These are phyloP conservation scores for Saccharomyces mikatae DNA, from an alignment of 805 yeast genomes.

Conservation along the genomic window DNA sequence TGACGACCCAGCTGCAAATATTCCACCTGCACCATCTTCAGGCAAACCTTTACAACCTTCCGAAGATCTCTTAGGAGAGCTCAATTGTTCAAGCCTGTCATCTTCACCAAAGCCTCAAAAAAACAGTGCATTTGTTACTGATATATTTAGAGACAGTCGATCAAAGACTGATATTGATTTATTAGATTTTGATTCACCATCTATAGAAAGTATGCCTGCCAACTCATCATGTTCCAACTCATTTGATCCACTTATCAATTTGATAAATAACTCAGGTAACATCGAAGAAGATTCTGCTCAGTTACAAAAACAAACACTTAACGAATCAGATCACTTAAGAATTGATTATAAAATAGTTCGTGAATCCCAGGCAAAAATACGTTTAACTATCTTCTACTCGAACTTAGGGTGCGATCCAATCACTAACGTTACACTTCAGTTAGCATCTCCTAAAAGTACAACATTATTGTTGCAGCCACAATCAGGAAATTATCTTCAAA, in stretches of 20 bases:
- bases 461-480: slow-evolving; percentile 55
- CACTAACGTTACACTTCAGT: slow-evolving; percentile 45
- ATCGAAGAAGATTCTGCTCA: background rate
- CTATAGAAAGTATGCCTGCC: background rate
- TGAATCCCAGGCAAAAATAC: slow-evolving; percentile 32
- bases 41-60: slow-evolving; percentile 3
- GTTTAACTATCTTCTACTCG: slow-evolving; percentile 43
- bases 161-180: background rate
- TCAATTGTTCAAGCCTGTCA: slow-evolving; percentile 53
- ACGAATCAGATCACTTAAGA: slow-evolving; percentile 40
- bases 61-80: slow-evolving; percentile 64
- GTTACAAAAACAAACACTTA: slow-evolving; percentile 28
- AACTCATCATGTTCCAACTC: background rate
- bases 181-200: background rate
- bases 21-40: slow-evolving; percentile 11
- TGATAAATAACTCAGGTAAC: background rate
- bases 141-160: background rate
- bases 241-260: slow-evolving; percentile 11
- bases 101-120: slow-evolving; percentile 24
- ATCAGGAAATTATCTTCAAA: slow-evolving; percentile 44
- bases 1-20: slow-evolving; percentile 35
- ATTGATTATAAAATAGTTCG: slow-evolving; percentile 40
- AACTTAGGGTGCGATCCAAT: slow-evolving; percentile 41
- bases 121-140: slow-evolving; percentile 2
- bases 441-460: slow-evolving; percentile 66